Conservation (phyloP, 352 stramenopile species). For the Pythium biforme region DNA sequence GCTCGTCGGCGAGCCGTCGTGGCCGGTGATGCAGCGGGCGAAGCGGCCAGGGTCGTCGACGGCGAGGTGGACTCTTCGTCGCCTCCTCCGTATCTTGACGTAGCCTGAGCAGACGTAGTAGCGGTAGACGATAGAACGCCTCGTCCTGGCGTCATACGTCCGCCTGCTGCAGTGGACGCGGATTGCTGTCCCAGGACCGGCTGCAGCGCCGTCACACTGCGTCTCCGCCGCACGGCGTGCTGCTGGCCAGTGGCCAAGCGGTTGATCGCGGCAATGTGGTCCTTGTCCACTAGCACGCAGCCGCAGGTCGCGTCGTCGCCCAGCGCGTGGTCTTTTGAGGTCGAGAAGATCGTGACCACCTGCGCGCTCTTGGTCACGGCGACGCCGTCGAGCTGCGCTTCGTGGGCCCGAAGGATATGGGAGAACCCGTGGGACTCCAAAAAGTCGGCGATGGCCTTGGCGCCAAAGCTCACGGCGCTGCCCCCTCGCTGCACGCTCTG, state of each 20-base stretch:
- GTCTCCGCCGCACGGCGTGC: conserved; percentile 32
- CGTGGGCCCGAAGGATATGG: conserved; percentile 74
- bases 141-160: too few species aligned
- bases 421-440: conserved; percentile 51
- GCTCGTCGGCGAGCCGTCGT: not conserved
- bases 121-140: too few species aligned
- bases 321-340: conserved; percentile 68
- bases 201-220: conserved; percentile 26
- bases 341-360: conserved; percentile 73
- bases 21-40: not conserved
- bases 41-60: not conserved
- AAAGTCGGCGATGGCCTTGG: conserved; percentile 59
- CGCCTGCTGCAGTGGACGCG: not conserved
- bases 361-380: conserved; percentile 48
- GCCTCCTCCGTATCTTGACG: too few species aligned
- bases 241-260: conserved; percentile 26
- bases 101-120: too few species aligned
- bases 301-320: conserved; percentile 57
- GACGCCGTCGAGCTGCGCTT: conserved; percentile 85
- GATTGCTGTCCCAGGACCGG: not conserved
- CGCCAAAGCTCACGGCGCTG: conserved; percentile 75
- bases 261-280: conserved; percentile 60
- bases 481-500: conserved; percentile 45
- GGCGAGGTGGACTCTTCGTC: not conserved
- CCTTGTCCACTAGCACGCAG: conserved; percentile 66